These are phyloP conservation scores for Solanum gracilifrons DNA, from an alignment of 257 asterid species.

Conservation along the genomic window DNA sequence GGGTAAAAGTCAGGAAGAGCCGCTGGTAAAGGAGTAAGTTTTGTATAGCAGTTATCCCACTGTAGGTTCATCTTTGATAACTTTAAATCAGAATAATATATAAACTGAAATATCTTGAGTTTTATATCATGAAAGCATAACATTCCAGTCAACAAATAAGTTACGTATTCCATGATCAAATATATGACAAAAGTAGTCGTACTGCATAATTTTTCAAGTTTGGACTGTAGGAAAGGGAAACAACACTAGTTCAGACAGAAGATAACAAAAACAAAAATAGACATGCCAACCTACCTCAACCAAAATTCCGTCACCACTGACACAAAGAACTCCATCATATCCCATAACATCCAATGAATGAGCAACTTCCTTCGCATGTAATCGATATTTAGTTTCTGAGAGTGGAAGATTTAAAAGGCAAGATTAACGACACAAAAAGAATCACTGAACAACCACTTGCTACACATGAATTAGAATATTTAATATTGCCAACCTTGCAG, in stretches of 20 bases:
- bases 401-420: slow-evolving; percentile 2
- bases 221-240: background rate
- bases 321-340: slow-evolving; percentile 84
- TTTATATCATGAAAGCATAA: background rate
- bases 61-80: background rate
- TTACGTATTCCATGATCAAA: background rate
- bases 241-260: background rate
- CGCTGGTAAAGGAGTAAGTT: background rate
- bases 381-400: slow-evolving; percentile 66
- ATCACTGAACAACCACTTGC: background rate
- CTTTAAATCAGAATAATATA: background rate
- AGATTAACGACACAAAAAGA: background rate
- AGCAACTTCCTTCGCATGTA: slow-evolving; percentile 79
- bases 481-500: slow-evolving; percentile 39
- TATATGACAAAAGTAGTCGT: background rate
- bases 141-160: background rate
- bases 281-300: slow-evolving; percentile 66
- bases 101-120: background rate
- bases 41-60: background rate
- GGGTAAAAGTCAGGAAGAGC: background rate
- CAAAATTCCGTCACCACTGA: slow-evolving; percentile 87
- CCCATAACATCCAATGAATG: slow-evolving; percentile 49
- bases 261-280: background rate
- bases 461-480: background rate
- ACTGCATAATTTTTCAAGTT: background rate